Evolutionary conservation across 2,329 filamentous ascomycete species (phyloP).

Genomic region (Fusarium brevicatenulatum): DNA sequence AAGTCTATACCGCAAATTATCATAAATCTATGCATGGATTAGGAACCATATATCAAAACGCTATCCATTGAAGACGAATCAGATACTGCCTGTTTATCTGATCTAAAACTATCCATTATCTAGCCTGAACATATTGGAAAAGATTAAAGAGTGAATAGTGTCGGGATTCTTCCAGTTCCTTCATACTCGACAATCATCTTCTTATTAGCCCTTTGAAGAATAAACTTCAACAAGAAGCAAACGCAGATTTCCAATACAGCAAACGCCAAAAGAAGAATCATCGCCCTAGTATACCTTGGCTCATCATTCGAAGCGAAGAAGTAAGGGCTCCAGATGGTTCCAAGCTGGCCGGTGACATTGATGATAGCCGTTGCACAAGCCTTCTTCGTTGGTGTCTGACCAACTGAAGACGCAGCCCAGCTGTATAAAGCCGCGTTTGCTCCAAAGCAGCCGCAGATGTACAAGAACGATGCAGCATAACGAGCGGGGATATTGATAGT

Average conservation of each 20-base stretch:
- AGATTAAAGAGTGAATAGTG: background rate
- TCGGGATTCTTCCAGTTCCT: background rate
- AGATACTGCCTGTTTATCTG: too few relatives aligned
- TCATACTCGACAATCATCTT: background rate
- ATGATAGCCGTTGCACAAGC: background rate
- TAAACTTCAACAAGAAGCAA: background rate
- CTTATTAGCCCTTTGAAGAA: background rate
- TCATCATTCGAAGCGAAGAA: background rate
- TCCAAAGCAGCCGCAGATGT: background rate
- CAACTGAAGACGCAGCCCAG: background rate
- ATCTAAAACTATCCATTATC: background rate
- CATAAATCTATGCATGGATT: too few relatives aligned
- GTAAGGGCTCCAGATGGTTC: background rate
- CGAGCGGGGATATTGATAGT: background rate
- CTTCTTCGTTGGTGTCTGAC: background rate
- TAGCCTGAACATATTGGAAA: accelerated
- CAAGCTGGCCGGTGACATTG: background rate
- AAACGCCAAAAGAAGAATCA: background rate
- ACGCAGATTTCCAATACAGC: background rate
- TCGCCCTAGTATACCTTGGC: background rate
- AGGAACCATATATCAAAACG: background rate
- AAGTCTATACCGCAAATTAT: background rate
- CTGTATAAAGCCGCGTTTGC: background rate
- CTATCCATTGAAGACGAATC: background rate
- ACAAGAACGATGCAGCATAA: background rate